Base-by-base conservation (phyloP, 148 eudicot species). In the Polygonum maritimum region DNA sequence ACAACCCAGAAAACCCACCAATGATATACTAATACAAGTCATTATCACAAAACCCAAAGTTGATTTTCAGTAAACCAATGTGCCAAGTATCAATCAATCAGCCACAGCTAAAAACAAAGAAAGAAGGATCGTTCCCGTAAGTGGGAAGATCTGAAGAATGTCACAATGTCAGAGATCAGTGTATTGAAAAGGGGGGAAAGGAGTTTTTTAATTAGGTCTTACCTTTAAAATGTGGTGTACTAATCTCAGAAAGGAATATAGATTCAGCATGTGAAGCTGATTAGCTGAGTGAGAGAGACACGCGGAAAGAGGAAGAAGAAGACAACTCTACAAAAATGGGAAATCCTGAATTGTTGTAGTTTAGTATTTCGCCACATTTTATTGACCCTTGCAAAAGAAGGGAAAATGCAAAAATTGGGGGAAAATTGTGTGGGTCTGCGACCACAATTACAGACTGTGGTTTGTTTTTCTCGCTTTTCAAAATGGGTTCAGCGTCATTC, bases 71-170 rank as follows among this genome's bases (percentile, higher is more conserved):
- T 69, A 62, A 67, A 73, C 69, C 70, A 74, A 51, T 76, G 41
- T 41, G 74, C 21, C 33, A 41, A 48, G 74, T n/a, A 22, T 67
- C 44, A 65, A 65, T 65, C 71, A 67, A 74, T 21, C 22, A 22
- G 47, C 35, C 13, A 52, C 18, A 76, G 75, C 36, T 14, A 73
- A 74, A 73, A 65, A 49, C 57, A 16, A 73, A 54, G 65, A 79
- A 15, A 5, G 62, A 62, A 39, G 51, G 55, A 72, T 72, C 4
- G 16, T 19, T 44, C 35, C 35, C 10, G 40, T 40, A 41, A 57
- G 38, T 36, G 79, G 22, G 47, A 76, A 39, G 81, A 81, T 79
- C 78, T 83, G 71, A 21, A 75, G 83, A 81, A 79, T 79, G 83
- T 83, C 81, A 79, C 76, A 65, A 78, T 74, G 63, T 16, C 76